Evolutionary conservation across 148 eudicot genomes (phyloP), one percentile per base, ranked within the genome.

Genomic region (Rheum nobile): DNA sequence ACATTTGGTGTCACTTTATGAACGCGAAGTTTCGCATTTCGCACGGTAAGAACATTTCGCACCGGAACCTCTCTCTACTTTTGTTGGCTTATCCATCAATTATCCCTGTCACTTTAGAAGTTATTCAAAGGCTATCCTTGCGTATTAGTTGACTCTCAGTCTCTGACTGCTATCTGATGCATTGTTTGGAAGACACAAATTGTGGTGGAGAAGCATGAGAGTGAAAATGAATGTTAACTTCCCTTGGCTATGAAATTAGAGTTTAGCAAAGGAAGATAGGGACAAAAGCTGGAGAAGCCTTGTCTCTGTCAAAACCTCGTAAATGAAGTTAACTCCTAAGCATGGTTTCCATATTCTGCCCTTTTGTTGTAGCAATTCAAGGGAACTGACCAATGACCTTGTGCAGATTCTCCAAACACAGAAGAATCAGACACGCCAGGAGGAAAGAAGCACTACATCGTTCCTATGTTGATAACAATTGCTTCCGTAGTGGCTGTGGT

Each of bases 381-480:
- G 8, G 1, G 65, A 26, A n/a, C 12, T n/a, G 31, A 16, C 2
- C 38, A 16, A 8, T 31, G 10, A 67, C 8, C 24, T 31, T 67
- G n/a, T 67, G 41, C 43, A 67, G 71, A 38, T 67, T 67, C 71
- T 34, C 71, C 71, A 16, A 6, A 32, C 29, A 14, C 39, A 17
- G 39, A 32, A 42, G 71, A 67, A 35, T 32, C 21, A 32, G 71
- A 67, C 41, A 38, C 16, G 65, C 29, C 75, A 48, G 69, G 42
- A 38, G 77, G 61, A 39, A 78, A 74, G 19, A 78, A 79, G 74
- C 68, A 78, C 61, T 70, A 77, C 78, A 80, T 67, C 31, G 6
- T 83, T 24, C 76, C 85, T 22, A 67, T 85, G 67, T 52, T 78
- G 39, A 77, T 83, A 77, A 85, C 88, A 50, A 79, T 43, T 68